Evolutionary conservation across 257 asterid species (phyloP).

Genomic region (Solanum ossicruentum): DNA sequence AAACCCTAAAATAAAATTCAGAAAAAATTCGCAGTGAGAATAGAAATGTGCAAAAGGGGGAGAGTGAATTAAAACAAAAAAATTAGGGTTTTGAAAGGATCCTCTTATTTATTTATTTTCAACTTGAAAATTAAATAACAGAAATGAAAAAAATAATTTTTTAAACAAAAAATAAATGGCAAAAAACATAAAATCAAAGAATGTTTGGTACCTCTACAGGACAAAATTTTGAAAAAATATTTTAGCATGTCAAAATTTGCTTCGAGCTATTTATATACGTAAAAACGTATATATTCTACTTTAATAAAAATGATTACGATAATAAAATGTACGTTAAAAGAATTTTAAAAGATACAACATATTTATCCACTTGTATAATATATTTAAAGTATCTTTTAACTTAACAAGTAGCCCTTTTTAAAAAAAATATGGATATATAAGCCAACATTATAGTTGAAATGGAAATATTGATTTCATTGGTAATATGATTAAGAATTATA

Average conservation of each 20-base stretch:
- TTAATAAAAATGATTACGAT: neutral
- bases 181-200: neutral
- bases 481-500: neutral
- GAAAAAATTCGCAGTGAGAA: neutral
- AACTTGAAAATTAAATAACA: neutral
- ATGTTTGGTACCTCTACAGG: neutral
- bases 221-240: neutral
- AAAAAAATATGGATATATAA: neutral
- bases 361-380: neutral
- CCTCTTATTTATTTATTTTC: neutral
- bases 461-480: neutral
- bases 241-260: neutral
- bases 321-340: neutral
- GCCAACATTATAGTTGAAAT: neutral
- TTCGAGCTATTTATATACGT: neutral
- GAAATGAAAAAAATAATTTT: neutral
- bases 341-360: neutral
- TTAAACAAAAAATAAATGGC: neutral
- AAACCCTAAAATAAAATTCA: constrained; percentile 5
- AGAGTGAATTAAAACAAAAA: neutral
- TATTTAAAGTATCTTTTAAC: neutral
- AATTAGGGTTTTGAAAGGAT: neutral
- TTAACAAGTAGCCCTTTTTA: neutral
- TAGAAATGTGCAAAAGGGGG: neutral
- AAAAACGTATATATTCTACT: neutral